Evolutionary conservation across 495 filamentous ascomycete genomes (phyloP).

Genomic region (Gamarada debralockiae): DNA sequence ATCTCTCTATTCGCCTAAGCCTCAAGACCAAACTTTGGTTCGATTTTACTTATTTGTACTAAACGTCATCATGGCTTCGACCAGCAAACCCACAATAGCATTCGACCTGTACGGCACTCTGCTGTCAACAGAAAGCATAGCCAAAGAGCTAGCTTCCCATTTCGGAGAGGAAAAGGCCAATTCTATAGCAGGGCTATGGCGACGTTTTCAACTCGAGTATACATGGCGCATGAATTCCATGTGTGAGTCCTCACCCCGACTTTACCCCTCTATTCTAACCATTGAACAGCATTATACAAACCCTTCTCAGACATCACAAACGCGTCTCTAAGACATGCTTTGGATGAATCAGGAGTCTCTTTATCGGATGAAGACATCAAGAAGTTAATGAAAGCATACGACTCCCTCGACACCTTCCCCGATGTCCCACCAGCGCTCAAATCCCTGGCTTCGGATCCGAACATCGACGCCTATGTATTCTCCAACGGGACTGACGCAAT

Average conservation of each 20-base stretch:
- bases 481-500: slow-evolving; percentile 68
- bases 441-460: slow-evolving; percentile 32
- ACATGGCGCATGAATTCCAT: slow-evolving; percentile 82
- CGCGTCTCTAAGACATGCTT: slow-evolving; percentile 59
- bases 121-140: slow-evolving; percentile 66
- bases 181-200: slow-evolving; percentile 49
- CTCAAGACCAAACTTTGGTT: no score
- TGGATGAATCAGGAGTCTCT: slow-evolving; percentile 46
- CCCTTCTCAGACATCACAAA: slow-evolving; percentile 63
- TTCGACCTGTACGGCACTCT: slow-evolving; percentile 78
- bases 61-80: slow-evolving; percentile 14
- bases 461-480: slow-evolving; percentile 60
- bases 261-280: slow-evolving; percentile 4
- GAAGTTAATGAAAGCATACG: slow-evolving; percentile 60
- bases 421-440: slow-evolving; percentile 56
- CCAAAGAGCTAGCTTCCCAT: slow-evolving; percentile 43
- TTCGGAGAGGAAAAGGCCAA: slow-evolving; percentile 52
- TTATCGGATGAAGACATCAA: slow-evolving; percentile 40
- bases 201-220: slow-evolving; percentile 71
- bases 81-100: slow-evolving; percentile 49
- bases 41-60: not conserved
- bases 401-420: slow-evolving; percentile 63
- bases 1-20: no score
- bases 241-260: slow-evolving; percentile 40
- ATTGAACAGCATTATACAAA: slow-evolving; percentile 50